These are phyloP conservation scores for Metarhizium brunneum DNA, from an alignment of 2,329 filamentous ascomycete genomes.

Conservation along the genomic window DNA sequence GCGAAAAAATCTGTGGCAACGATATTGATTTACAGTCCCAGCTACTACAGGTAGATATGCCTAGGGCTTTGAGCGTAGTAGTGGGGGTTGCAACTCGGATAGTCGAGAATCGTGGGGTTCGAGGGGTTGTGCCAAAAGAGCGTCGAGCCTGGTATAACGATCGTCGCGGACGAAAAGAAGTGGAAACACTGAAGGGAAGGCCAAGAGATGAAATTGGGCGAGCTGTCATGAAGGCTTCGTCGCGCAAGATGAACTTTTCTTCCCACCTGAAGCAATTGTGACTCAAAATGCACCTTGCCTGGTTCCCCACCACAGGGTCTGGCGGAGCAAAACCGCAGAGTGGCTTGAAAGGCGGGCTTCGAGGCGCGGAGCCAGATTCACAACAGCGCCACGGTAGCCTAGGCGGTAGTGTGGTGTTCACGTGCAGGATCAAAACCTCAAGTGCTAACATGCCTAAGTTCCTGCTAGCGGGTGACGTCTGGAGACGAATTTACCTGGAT, in stretches of 20 bases:
- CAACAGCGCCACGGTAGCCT: too few relatives aligned
- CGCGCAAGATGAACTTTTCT: neutral
- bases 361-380: too few relatives aligned
- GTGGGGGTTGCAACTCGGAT: neutral
- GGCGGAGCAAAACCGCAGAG: conserved; percentile 1
- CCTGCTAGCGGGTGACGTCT: too few relatives aligned
- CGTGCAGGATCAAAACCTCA: too few relatives aligned
- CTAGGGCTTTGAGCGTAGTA: neutral
- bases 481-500: too few relatives aligned
- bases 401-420: too few relatives aligned
- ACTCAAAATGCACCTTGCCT: conserved; percentile 3
- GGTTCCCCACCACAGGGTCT: conserved; percentile 4
- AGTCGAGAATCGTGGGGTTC: conserved; percentile 1
- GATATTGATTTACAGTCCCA: neutral
- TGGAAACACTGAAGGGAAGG: neutral
- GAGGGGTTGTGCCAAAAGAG: neutral
- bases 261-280: conserved; percentile 2
- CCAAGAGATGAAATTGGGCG: neutral
- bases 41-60: neutral
- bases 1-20: neutral
- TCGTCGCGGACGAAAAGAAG: conserved; percentile 1
- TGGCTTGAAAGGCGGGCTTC: neutral
- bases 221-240: conserved; percentile 5
- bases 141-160: conserved; percentile 1
- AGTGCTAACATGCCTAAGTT: too few relatives aligned